Conservation (phyloP, 768 basidiomycete species). For the Mycena amicta region DNA sequence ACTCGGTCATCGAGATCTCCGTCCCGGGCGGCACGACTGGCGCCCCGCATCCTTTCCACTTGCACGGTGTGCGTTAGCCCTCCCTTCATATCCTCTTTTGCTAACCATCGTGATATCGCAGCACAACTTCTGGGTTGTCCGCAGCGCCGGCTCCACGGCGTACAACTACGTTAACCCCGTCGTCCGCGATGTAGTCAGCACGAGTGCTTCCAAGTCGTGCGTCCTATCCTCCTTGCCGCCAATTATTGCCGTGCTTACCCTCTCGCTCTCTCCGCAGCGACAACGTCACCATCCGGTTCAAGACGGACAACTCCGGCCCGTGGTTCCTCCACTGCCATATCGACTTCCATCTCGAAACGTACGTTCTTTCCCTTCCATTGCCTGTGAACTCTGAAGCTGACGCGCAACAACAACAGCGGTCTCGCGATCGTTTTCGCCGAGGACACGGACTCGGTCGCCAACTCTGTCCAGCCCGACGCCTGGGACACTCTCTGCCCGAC, state of each 20-base stretch:
- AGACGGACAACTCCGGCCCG: conserved; percentile 51
- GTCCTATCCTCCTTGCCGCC: background rate
- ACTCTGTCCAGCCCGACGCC: conserved; percentile 8
- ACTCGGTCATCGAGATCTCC: conserved; percentile 28
- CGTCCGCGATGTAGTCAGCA: conserved; percentile 44
- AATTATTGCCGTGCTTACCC: no score
- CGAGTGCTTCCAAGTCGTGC: background rate
- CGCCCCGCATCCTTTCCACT: conserved; percentile 21
- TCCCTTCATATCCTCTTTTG: background rate
- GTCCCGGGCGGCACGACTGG: conserved; percentile 25
- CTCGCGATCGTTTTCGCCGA: conserved; percentile 14
- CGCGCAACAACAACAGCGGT: background rate
- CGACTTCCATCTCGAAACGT: conserved; percentile 36
- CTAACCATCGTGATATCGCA: background rate
- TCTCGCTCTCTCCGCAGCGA: conserved; percentile 32
- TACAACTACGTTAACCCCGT: conserved; percentile 46
- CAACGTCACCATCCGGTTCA: conserved; percentile 49
- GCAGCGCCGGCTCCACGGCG: conserved; percentile 26
- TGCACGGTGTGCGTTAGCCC: conserved; percentile 16
- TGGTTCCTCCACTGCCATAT: conserved; percentile 11
- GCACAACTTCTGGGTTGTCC: conserved; percentile 35
- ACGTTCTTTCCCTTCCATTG: background rate
- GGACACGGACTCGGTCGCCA: conserved; percentile 9
- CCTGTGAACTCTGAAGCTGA: background rate
- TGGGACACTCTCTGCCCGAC: conserved; percentile 16